Percentiles rank a stretch among this genome's conserved stretches.
Evolutionary conservation across 163 green algal species (phyloP).

Genomic region (Picocystis sp.): DNA sequence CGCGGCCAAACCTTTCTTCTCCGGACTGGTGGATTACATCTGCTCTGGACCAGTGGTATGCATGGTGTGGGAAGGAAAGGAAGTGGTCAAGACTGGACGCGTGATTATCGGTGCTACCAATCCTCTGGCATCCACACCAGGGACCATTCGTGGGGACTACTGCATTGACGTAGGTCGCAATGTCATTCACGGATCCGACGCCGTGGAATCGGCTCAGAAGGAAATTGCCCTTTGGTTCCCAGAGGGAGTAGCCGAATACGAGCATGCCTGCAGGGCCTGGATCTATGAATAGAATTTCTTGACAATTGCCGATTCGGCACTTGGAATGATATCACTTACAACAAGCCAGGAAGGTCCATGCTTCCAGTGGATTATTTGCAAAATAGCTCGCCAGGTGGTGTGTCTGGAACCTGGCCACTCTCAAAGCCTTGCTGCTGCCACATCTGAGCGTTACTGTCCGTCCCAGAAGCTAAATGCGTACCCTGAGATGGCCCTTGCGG

Average conservation of each 20-base stretch:
- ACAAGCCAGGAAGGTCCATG: no score
- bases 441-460: no score
- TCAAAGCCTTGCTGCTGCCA: no score
- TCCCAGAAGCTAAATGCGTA: no score
- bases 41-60: slow-evolving; percentile 41
- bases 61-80: slow-evolving; percentile 52
- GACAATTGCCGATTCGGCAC: no score
- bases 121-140: slow-evolving; percentile 30
- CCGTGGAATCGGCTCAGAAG: slow-evolving; percentile 23
- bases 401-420: no score
- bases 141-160: slow-evolving; percentile 41
- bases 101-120: slow-evolving; percentile 64
- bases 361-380: no score
- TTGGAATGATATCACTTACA: no score
- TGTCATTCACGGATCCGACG: slow-evolving; percentile 88
- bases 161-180: slow-evolving; percentile 59
- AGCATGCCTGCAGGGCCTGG: slow-evolving; percentile 38
- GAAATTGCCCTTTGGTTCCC: slow-evolving; percentile 24
- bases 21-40: slow-evolving; percentile 19
- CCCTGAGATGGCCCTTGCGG: no score
- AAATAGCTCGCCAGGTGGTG: no score
- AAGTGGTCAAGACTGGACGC: slow-evolving; percentile 41
- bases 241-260: slow-evolving; percentile 47
- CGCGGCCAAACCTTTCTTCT: slow-evolving; percentile 66
- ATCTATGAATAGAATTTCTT: slow-evolving; percentile 50